phyloP scores from a whole-genome alignment of 2,329 filamentous ascomycete genomes.

The Diaporthe helianthi region DNA sequence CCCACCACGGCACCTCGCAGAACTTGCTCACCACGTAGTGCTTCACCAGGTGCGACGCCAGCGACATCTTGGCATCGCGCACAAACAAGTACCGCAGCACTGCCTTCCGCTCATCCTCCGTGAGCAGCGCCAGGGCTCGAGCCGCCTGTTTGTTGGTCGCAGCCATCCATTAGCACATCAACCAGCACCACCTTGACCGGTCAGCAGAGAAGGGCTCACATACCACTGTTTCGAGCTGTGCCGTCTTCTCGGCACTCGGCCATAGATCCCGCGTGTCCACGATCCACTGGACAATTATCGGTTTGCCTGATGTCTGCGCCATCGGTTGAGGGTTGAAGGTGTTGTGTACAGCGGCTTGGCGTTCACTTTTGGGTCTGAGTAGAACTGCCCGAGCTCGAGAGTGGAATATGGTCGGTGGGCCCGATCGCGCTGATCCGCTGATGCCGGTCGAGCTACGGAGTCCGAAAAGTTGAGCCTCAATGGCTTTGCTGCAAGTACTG shows the following conservation, averaged over 20 bases:
- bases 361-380: slow-evolving; percentile 5
- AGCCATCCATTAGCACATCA: background rate
- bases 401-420: background rate
- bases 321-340: background rate
- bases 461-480: slow-evolving; percentile 31
- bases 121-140: slow-evolving; percentile 60
- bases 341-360: slow-evolving; percentile 30
- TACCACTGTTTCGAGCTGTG: slow-evolving; percentile 55
- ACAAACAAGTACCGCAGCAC: slow-evolving; percentile 70
- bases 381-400: background rate
- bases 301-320: slow-evolving; percentile 36
- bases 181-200: background rate
- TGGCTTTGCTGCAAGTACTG: slow-evolving; percentile 25
- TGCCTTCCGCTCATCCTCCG: slow-evolving; percentile 60
- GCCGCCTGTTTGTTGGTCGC: slow-evolving; percentile 51
- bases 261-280: slow-evolving; percentile 67
- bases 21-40: slow-evolving; percentile 69
- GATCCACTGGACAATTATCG: slow-evolving; percentile 64
- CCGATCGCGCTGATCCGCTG: slow-evolving; percentile 27
- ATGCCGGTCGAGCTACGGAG: slow-evolving; percentile 26
- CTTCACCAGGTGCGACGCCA: slow-evolving; percentile 77
- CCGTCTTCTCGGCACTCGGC: slow-evolving; percentile 58
- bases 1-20: slow-evolving; percentile 65
- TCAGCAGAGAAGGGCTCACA: slow-evolving; percentile 36
- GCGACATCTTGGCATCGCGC: slow-evolving; percentile 76